phyloP scores from a whole-genome alignment of 2,329 filamentous ascomycete genomes.

The Chaetomiaceae sp. region DNA sequence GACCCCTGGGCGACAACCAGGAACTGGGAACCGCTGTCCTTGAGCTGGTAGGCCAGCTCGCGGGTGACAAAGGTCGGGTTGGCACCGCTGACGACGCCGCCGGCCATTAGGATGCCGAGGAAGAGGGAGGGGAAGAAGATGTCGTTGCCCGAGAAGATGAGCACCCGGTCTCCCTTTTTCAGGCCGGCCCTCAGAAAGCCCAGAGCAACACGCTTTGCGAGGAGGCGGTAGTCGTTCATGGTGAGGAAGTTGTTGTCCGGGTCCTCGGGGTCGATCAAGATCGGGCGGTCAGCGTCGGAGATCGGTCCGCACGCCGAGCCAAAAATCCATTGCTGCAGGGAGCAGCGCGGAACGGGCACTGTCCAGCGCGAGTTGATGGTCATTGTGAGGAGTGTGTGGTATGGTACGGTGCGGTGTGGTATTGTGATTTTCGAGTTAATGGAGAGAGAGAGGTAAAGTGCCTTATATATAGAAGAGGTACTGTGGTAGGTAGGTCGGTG shows the following conservation, averaged over 20 bases:
- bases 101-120: slow-evolving; percentile 70
- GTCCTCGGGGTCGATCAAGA: slow-evolving; percentile 60
- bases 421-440: too few relatives aligned
- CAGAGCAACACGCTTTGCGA: slow-evolving; percentile 66
- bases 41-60: slow-evolving; percentile 71
- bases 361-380: slow-evolving; percentile 45
- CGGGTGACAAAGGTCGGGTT: slow-evolving; percentile 50
- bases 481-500: too few relatives aligned
- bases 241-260: slow-evolving; percentile 66
- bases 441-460: background rate
- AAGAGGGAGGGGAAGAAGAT: slow-evolving; percentile 68
- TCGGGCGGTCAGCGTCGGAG: slow-evolving; percentile 38
- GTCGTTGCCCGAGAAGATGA: slow-evolving; percentile 70
- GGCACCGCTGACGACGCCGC: slow-evolving; percentile 67
- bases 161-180: slow-evolving; percentile 61
- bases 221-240: slow-evolving; percentile 58
- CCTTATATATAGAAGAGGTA: too few relatives aligned
- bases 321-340: slow-evolving; percentile 53
- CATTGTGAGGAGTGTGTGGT: slow-evolving; percentile 36
- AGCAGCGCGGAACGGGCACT: slow-evolving; percentile 41
- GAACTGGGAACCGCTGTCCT: slow-evolving; percentile 63
- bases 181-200: slow-evolving; percentile 63
- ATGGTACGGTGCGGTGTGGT: too few relatives aligned
- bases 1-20: slow-evolving; percentile 58
- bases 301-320: slow-evolving; percentile 42